These are phyloP conservation scores for Penicillium sp. DNA, from an alignment of 2,329 filamentous ascomycete genomes.

Conservation along the genomic window DNA sequence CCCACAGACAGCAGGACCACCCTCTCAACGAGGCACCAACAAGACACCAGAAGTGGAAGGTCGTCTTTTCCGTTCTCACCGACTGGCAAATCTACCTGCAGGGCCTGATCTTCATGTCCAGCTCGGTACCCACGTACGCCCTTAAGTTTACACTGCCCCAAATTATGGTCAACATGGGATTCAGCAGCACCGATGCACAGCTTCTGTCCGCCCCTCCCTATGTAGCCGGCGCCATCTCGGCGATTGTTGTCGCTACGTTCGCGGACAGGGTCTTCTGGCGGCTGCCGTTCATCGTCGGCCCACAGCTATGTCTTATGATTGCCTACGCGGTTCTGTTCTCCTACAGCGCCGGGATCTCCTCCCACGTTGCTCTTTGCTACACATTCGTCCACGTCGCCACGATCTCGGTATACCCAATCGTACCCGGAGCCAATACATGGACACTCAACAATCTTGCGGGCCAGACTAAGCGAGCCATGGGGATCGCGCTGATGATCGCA, in stretches of 20 bases:
- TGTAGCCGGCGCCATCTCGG: constrained; percentile 33
- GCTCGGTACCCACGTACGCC: constrained; percentile 45
- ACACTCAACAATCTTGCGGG: constrained; percentile 47
- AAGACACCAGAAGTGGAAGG: neutral
- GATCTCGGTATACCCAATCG: constrained; percentile 51
- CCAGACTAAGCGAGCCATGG: constrained; percentile 48
- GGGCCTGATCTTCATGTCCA: constrained; percentile 51
- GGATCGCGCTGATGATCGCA: constrained; percentile 48
- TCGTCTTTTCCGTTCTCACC: constrained; percentile 38
- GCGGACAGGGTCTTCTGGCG: constrained; percentile 47
- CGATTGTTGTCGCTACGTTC: constrained; percentile 38
- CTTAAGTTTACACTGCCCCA: constrained; percentile 43
- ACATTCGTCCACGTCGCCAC: constrained; percentile 52
- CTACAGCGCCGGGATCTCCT: constrained; percentile 42
- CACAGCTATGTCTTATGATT: constrained; percentile 41
- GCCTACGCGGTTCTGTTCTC: constrained; percentile 44
- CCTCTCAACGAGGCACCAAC: neutral
- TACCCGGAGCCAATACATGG: constrained; percentile 50
- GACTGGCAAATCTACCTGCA: constrained; percentile 56
- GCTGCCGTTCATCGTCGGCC: constrained; percentile 45
- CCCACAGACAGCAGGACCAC: neutral
- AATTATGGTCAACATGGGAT: constrained; percentile 51
- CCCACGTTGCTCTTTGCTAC: constrained; percentile 50
- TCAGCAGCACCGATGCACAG: constrained; percentile 40
- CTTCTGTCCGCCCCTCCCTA: constrained; percentile 39